Evolutionary conservation across 1,139 yeast genomes (phyloP), one percentile per base, ranked within the genome.

Genomic region (Yamadazyma atlantica): DNA sequence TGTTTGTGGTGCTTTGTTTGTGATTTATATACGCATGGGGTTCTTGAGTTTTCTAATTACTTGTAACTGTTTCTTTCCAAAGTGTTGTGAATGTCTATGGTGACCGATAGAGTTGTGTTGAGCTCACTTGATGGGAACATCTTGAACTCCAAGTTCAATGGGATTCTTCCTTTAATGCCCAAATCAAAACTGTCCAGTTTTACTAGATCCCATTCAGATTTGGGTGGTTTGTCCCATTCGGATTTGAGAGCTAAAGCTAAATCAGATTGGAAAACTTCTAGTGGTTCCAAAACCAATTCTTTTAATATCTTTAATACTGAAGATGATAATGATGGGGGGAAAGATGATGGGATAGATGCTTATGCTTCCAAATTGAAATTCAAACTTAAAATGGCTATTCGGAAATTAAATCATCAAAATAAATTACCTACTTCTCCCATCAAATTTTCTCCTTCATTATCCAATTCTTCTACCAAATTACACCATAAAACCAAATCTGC

Each of bases 381-480:
- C 50, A 79, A 90, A 51, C 71, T 88, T 28, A 85, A 82, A 54
- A 64, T 87, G 49, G 97, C 97, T 1, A 76, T 84, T 51, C 86
- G 80, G 64, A 87, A 86, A 56, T 76, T 85, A 40, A 76, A 61
- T 43, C 62, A 57, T 35, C 41, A 42, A 15, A 34, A 44, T 18
- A 37, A 24, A 43, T 16, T 32, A 30, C 32, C 29, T 21, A 35
- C 31, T 19, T 9, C 36, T 2, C 17, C 17, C 4, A 17, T 34
- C 28, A 26, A 32, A 34, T 14, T 34, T 26, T 35, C 32, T 19
- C 18, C 27, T 24, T 42, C 48, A n/a, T 44, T 45, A 19, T 39
- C 49, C 4, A 46, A 35, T 34, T 49, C 53, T 7, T 43, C 52
- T 6, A 49, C 53, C 4, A 48, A 47, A 38, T 37, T 49, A 18